Evolutionary conservation across 2,329 filamentous ascomycete species (phyloP).

Genomic region (Sclerotiophoma versabilis): DNA sequence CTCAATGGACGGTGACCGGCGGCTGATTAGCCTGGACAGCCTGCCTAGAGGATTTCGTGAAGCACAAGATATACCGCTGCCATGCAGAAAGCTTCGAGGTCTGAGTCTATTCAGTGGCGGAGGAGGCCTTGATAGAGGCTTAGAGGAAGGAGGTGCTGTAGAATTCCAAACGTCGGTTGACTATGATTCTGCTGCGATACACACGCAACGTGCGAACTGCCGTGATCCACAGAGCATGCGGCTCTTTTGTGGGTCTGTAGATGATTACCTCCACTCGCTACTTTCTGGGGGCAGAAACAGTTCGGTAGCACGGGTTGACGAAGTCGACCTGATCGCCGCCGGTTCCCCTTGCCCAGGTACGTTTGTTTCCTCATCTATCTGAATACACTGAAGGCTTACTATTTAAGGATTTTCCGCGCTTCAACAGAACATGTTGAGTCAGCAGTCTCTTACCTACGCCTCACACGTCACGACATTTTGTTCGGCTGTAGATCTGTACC

Average conservation of each 20-base stretch:
- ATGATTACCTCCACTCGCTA: slow-evolving; percentile 67
- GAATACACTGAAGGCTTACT: background rate
- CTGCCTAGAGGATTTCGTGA: slow-evolving; percentile 49
- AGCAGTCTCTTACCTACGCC: slow-evolving; percentile 70
- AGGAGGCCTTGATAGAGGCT: slow-evolving; percentile 76
- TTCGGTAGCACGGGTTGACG: slow-evolving; percentile 64
- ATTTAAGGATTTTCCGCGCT: slow-evolving; percentile 68
- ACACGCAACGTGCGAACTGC: slow-evolving; percentile 76
- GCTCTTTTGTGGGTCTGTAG: slow-evolving; percentile 75
- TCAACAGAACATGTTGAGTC: slow-evolving; percentile 65
- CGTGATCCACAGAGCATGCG: slow-evolving; percentile 51
- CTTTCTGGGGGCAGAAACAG: slow-evolving; percentile 55
- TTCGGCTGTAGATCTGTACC: slow-evolving; percentile 75
- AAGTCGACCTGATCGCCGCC: slow-evolving; percentile 73
- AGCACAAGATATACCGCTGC: slow-evolving; percentile 61
- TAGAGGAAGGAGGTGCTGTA: slow-evolving; percentile 74
- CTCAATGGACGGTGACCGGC: slow-evolving; percentile 5
- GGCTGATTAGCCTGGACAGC: slow-evolving; percentile 16
- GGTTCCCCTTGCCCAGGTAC: slow-evolving; percentile 74
- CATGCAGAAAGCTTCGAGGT: slow-evolving; percentile 47
- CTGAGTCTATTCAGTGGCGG: slow-evolving; percentile 80
- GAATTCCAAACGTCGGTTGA: slow-evolving; percentile 74
- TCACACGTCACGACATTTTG: slow-evolving; percentile 80
- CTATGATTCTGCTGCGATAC: slow-evolving; percentile 67
- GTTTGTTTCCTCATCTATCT: background rate